A percentile compares a stretch with the other conserved stretches of the same genome.
phyloP scores from a whole-genome alignment of 805 yeast species.

The Zygosaccharomyces pseudorouxii region DNA sequence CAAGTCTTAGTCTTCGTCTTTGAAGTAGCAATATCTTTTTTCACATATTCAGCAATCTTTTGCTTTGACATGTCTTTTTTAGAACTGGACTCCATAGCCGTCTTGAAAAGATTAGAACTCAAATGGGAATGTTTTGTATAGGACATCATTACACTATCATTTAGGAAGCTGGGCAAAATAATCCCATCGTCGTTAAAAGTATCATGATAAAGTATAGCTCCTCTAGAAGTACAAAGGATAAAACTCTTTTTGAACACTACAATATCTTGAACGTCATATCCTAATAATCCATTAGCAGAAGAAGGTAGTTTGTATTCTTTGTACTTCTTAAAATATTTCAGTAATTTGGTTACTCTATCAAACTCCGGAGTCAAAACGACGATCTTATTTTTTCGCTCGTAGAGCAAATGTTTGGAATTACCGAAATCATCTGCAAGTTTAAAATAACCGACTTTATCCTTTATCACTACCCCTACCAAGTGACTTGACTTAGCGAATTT shows the following conservation, averaged over 20 bases:
- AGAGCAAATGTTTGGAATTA: slow-evolving; percentile 49
- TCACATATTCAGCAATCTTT: slow-evolving; percentile 35
- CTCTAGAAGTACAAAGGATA: slow-evolving; percentile 61
- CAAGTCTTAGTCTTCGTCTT: slow-evolving; percentile 53
- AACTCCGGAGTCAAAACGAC: slow-evolving; percentile 39
- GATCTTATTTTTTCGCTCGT: slow-evolving; percentile 49
- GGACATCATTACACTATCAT: slow-evolving; percentile 31
- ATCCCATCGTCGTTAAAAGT: slow-evolving; percentile 52
- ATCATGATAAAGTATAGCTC: slow-evolving; percentile 53
- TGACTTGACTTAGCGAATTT: slow-evolving; percentile 33
- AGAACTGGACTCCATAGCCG: slow-evolving; percentile 20
- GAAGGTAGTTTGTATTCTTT: slow-evolving; percentile 54
- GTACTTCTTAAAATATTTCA: slow-evolving; percentile 39
- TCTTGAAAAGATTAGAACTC: slow-evolving; percentile 21
- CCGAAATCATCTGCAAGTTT: slow-evolving; percentile 65
- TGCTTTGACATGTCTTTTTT: slow-evolving; percentile 28
- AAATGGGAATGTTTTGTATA: slow-evolving; percentile 20
- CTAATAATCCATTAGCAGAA: slow-evolving; percentile 51
- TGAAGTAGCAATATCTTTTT: slow-evolving; percentile 36
- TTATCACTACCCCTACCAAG: slow-evolving; percentile 47
- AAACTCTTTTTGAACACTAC: slow-evolving; percentile 62
- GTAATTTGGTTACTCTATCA: slow-evolving; percentile 29
- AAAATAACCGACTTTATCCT: slow-evolving; percentile 57
- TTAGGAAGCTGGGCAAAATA: slow-evolving; percentile 55
- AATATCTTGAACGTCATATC: slow-evolving; percentile 54